Evolutionary conservation across 768 basidiomycete genomes (phyloP).

Genomic region (Gymnopilus dilepis): DNA sequence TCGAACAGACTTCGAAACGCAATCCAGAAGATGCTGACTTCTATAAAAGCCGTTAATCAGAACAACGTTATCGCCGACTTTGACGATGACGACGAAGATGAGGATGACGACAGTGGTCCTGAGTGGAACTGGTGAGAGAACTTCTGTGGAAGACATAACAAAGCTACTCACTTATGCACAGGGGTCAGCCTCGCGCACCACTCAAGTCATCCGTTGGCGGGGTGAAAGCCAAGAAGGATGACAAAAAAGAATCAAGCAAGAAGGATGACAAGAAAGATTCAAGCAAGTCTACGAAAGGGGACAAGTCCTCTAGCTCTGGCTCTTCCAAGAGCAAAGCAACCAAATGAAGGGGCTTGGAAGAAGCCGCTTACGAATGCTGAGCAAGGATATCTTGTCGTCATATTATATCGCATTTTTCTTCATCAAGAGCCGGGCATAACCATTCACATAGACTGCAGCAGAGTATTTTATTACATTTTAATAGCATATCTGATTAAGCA

Average conservation of each 20-base stretch:
- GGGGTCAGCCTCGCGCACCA: constrained; percentile 5
- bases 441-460: too few relatives aligned
- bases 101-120: not conserved
- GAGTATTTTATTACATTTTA: not conserved
- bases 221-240: not conserved
- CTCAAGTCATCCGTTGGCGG: not conserved
- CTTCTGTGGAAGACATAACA: not conserved
- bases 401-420: too few relatives aligned
- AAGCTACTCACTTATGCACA: not conserved
- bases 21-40: too few relatives aligned
- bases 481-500: not conserved
- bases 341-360: not conserved
- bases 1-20: too few relatives aligned
- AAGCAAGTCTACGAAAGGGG: not conserved
- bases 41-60: not conserved
- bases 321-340: not conserved
- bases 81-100: not conserved
- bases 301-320: not conserved
- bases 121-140: not conserved
- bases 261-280: not conserved
- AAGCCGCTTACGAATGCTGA: too few relatives aligned
- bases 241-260: not conserved
- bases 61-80: not conserved
- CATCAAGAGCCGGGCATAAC: too few relatives aligned
- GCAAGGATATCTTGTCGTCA: too few relatives aligned